Base-by-base conservation (phyloP, 129 eudicot genomes). In the Chrysanthemum makinoi region DNA sequence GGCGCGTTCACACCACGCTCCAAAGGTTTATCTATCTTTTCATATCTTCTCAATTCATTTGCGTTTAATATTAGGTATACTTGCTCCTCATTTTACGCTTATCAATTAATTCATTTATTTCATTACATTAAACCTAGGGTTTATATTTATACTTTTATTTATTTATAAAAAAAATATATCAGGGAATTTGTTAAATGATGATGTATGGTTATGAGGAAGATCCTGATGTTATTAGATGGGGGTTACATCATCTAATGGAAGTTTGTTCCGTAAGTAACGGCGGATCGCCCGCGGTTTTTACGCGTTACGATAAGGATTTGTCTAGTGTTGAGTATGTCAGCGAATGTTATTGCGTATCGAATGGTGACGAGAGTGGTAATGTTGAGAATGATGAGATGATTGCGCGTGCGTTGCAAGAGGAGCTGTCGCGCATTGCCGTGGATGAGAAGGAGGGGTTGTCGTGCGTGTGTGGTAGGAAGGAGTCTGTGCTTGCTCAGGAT, bases 341-440 rank as follows among this genome's bases (percentile, higher is more conserved):
- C 3, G 96, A 86, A 80, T 88, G 92, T 61, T 84, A 65, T 63
- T 78, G 75, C 22, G 83, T 68, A 16, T 16, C 73, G 9, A 33
- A 58, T 50, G 80, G 15, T 17, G 70, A 56, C 70, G 87, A 75
- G 15, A 79, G 76, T 48, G 88, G 79, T 80, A 61, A 61, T 60
- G 80, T 80, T 79, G 90, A 83, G 20, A 86, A 82, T 35, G 96
- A 86, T 82, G 96, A 89, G 68, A 80, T 80, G 66, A 82, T 84
- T 69, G 93, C 96, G 5, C 85, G 67, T 11, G 80, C 92, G 76
- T 79, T 80, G 62, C 93, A 86, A 79, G 96, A 86, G 72, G 93
- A 86, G 65, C 64, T 89, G 5, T 75, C 89, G 10, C 57, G 92
- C 30, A 59, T 80, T 74, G 75, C 83, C 2, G 74, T 55, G 62